Evolutionary conservation across 2,329 filamentous ascomycete species (phyloP).

Genomic region (Cladosporium velox): DNA sequence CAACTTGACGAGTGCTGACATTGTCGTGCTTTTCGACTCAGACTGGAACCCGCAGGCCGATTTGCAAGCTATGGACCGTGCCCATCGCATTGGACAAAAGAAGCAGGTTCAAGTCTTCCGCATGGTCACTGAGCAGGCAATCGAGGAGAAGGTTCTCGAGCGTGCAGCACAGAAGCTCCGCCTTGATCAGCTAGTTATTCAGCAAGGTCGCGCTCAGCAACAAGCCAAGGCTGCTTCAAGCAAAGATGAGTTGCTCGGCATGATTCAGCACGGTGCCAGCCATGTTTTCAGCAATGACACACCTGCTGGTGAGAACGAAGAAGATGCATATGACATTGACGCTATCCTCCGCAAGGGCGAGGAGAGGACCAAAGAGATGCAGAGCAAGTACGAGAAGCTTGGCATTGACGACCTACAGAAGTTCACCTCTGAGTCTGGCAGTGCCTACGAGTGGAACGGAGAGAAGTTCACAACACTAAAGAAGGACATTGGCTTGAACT

Average conservation of each 20-base stretch:
- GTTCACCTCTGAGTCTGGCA: slow-evolving; percentile 82
- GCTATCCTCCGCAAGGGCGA: slow-evolving; percentile 83
- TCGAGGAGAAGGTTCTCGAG: slow-evolving; percentile 97
- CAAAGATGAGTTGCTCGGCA: slow-evolving; percentile 92
- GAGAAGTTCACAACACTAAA: slow-evolving; percentile 83
- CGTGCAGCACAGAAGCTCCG: slow-evolving; percentile 95
- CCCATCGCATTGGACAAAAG: slow-evolving; percentile 96
- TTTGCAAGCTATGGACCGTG: slow-evolving; percentile 97
- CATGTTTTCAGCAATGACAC: slow-evolving; percentile 73
- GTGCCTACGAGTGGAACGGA: slow-evolving; percentile 96
- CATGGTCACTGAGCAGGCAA: slow-evolving; percentile 96
- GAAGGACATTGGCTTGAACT: slow-evolving; percentile 87
- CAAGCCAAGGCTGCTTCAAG: slow-evolving; percentile 88
- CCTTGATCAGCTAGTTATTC: slow-evolving; percentile 94
- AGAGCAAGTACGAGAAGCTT: slow-evolving; percentile 92
- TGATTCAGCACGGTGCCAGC: slow-evolving; percentile 99
- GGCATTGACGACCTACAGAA: slow-evolving; percentile 97
- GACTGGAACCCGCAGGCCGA: slow-evolving; percentile 99
- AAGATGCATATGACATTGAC: slow-evolving; percentile 90
- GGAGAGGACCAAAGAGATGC: slow-evolving; percentile 83
- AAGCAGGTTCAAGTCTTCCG: slow-evolving; percentile 97
- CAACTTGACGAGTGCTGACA: slow-evolving; percentile 92
- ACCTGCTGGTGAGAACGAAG: slow-evolving; percentile 57
- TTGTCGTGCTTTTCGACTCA: slow-evolving; percentile 94
- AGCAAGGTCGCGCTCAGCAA: slow-evolving; percentile 90